Evolutionary conservation across 345 rosid genomes (phyloP).

Genomic region (Salix koriyanagi): DNA sequence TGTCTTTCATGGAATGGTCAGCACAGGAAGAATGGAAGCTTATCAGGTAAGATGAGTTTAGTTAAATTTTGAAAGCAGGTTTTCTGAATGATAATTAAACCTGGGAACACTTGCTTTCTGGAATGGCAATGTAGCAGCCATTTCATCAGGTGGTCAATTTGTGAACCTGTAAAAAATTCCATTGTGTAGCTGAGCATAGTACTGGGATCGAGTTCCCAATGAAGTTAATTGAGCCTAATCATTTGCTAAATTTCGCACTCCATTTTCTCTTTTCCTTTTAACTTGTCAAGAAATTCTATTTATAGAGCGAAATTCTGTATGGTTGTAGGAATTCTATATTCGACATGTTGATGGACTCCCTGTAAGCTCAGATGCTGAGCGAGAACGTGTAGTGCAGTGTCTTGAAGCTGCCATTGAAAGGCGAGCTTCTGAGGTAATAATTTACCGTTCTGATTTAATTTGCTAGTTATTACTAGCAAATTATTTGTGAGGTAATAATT

Average conservation of each 20-base stretch:
- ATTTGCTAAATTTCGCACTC: not conserved
- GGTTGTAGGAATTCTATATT: conserved; percentile 56
- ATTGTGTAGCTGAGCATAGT: too few species aligned
- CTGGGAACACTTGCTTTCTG: not conserved
- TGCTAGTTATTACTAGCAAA: not conserved
- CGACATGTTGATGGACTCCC: conserved; percentile 62
- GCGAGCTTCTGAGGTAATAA: conserved; percentile 39
- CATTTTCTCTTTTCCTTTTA: too few species aligned
- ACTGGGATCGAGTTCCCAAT: conserved; percentile 4
- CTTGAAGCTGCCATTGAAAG: conserved; percentile 64
- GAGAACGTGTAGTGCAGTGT: conserved; percentile 46
- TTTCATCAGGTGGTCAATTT: not conserved
- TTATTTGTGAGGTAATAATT: conserved; percentile 20
- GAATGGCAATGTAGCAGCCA: not conserved
- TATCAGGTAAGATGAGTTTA: conserved; percentile 57
- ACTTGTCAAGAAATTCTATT: not conserved
- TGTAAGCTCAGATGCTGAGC: conserved; percentile 50
- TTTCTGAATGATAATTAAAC: not conserved
- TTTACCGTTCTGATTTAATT: not conserved
- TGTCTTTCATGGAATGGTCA: conserved; percentile 87
- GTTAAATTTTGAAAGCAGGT: not conserved
- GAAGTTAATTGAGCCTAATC: conserved; percentile 4
- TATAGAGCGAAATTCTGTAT: conserved; percentile 15
- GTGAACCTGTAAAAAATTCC: not conserved
- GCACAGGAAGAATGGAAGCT: conserved; percentile 68